Conservation (phyloP, 2,329 filamentous ascomycete genomes). For the Sphaceloma murrayae region DNA sequence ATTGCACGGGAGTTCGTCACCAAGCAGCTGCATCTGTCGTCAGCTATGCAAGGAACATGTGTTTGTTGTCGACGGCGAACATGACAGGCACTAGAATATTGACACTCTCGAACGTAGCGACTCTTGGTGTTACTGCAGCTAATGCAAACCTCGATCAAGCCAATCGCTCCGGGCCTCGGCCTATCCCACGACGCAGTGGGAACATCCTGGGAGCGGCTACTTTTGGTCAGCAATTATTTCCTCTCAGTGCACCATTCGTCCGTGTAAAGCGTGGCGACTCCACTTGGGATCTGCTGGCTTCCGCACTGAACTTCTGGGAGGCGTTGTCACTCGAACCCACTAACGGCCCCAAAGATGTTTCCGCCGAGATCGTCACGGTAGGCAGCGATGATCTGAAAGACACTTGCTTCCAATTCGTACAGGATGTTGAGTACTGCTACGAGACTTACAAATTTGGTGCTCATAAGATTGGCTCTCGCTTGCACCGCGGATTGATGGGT, state of each 20-base stretch:
- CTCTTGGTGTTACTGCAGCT: slow-evolving; percentile 1
- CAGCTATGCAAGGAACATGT: slow-evolving; percentile 14
- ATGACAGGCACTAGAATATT: neutral
- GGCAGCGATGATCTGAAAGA: slow-evolving; percentile 53
- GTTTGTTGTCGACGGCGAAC: slow-evolving; percentile 11
- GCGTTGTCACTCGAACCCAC: slow-evolving; percentile 64
- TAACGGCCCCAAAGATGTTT: slow-evolving; percentile 61
- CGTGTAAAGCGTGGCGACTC: slow-evolving; percentile 61
- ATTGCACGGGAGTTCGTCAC: no score
- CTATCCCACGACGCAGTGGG: slow-evolving; percentile 24
- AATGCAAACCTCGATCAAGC: slow-evolving; percentile 18
- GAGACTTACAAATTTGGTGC: slow-evolving; percentile 63
- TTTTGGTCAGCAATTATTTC: slow-evolving; percentile 38
- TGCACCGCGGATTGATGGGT: neutral
- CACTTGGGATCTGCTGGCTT: slow-evolving; percentile 62
- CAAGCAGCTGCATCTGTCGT: neutral
- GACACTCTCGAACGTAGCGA: slow-evolving; percentile 2
- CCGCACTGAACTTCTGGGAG: slow-evolving; percentile 73
- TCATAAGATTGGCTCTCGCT: slow-evolving; percentile 35
- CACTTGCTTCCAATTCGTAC: slow-evolving; percentile 54
- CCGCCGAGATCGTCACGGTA: slow-evolving; percentile 62
- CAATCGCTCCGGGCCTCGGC: slow-evolving; percentile 26
- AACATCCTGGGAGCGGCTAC: slow-evolving; percentile 25
- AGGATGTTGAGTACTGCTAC: slow-evolving; percentile 60
- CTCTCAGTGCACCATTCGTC: slow-evolving; percentile 59